phyloP scores from a whole-genome alignment of 108 stramenopile species.

The Skeletonema menzelii region DNA sequence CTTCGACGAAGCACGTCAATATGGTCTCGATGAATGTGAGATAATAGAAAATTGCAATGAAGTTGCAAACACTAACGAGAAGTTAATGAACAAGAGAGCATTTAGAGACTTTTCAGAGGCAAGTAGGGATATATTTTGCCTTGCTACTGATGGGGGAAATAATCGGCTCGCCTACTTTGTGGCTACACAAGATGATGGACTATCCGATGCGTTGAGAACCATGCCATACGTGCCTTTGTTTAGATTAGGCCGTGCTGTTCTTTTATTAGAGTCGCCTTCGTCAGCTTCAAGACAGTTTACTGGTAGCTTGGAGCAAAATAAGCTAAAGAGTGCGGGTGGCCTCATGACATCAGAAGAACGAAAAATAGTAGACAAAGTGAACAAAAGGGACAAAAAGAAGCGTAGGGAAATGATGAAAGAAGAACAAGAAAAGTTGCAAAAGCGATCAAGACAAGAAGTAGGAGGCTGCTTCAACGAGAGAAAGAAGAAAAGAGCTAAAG shows the following conservation, averaged over 20 bases:
- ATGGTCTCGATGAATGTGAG: conserved; percentile 59
- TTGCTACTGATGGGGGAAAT: conserved; percentile 38
- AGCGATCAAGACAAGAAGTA: conserved; percentile 29
- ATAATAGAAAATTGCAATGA: conserved; percentile 42
- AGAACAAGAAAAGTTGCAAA: conserved; percentile 32
- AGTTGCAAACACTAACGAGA: conserved; percentile 4
- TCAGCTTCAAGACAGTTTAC: conserved; percentile 57
- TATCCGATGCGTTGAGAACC: conserved; percentile 56
- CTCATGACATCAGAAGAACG: conserved; percentile 57
- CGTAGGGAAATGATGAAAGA: conserved; percentile 19
- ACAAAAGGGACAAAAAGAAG: conserved; percentile 33
- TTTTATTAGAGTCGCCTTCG: conserved; percentile 76
- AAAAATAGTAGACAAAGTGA: conserved; percentile 50
- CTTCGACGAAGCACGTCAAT: conserved; percentile 49
- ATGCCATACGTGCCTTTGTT: conserved; percentile 64
- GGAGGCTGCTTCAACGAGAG: conserved; percentile 29
- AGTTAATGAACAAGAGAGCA: conserved; percentile 22
- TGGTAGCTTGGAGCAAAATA: conserved; percentile 49
- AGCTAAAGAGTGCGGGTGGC: conserved; percentile 58
- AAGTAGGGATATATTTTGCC: conserved; percentile 35
- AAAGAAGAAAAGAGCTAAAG: conserved; percentile 63
- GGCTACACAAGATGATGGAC: conserved; percentile 75
- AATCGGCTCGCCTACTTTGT: conserved; percentile 62
- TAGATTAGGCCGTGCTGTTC: conserved; percentile 66
- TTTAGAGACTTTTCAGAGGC: conserved; percentile 41